Evolutionary conservation across 768 basidiomycete species (phyloP).

Genomic region (Amanita polypyramis): DNA sequence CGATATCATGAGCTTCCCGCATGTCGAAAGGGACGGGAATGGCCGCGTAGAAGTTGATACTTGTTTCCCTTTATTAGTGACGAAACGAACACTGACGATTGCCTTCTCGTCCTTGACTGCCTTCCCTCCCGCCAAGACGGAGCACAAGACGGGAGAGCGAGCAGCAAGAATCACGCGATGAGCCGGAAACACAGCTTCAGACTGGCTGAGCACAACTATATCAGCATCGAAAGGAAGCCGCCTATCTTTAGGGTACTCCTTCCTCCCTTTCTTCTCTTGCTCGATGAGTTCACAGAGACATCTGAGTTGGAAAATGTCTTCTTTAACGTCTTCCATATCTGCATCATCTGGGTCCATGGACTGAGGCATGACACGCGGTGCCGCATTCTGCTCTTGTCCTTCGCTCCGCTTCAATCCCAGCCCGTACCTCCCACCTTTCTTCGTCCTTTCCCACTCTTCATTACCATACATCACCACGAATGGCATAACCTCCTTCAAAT

Average conservation of each 20-base stretch:
- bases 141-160: constrained; percentile 38
- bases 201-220: constrained; percentile 31
- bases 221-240: constrained; percentile 50
- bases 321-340: constrained; percentile 17
- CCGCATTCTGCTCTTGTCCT: background rate
- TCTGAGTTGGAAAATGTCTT: constrained; percentile 24
- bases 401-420: background rate
- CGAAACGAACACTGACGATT: constrained; percentile 12
- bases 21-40: constrained; percentile 1
- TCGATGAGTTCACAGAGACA: constrained; percentile 23
- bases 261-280: constrained; percentile 17
- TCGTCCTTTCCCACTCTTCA: constrained; percentile 1
- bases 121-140: constrained; percentile 26
- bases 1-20: constrained; percentile 30
- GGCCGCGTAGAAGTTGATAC: background rate
- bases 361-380: constrained; percentile 10
- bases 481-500: constrained; percentile 59
- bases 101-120: constrained; percentile 9
- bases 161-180: constrained; percentile 60
- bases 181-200: constrained; percentile 38
- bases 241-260: constrained; percentile 12
- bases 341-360: constrained; percentile 26
- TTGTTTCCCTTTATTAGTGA: constrained; percentile 14
- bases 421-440: constrained; percentile 3
- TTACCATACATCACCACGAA: constrained; percentile 28